Conservation (phyloP, 345 rosid genomes). For the Linum tenue region DNA sequence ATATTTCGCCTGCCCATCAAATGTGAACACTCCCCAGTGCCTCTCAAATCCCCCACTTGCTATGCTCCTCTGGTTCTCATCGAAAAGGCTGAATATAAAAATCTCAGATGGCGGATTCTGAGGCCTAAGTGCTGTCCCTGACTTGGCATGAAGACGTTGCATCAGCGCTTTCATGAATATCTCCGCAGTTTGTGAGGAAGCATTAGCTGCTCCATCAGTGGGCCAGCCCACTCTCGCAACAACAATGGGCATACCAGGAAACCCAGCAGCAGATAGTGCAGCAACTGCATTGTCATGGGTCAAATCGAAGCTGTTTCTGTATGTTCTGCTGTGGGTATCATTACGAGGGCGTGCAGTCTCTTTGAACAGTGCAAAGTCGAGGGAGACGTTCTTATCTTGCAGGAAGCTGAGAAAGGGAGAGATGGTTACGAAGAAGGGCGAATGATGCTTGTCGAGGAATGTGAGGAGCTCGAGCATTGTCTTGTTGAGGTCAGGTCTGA, state of each 20-base stretch:
- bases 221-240: conserved; percentile 90
- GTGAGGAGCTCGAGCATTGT: conserved; percentile 76
- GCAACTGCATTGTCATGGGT: conserved; percentile 54
- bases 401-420: conserved; percentile 52
- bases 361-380: conserved; percentile 62
- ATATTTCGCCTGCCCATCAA: conserved; percentile 92
- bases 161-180: conserved; percentile 54
- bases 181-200: conserved; percentile 46
- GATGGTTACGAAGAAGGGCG: conserved; percentile 65
- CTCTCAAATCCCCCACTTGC: conserved; percentile 67
- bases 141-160: conserved; percentile 51
- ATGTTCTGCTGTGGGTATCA: conserved; percentile 38
- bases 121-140: conserved; percentile 51
- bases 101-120: conserved; percentile 46
- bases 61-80: conserved; percentile 57
- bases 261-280: conserved; percentile 58
- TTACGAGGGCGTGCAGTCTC: conserved; percentile 39
- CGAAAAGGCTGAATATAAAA: conserved; percentile 62
- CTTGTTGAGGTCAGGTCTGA: conserved; percentile 68
- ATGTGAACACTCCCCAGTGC: conserved; percentile 88
- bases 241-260: conserved; percentile 48
- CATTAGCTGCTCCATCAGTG: conserved; percentile 77
- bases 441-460: conserved; percentile 52
- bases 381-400: conserved; percentile 65
- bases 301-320: conserved; percentile 73